phyloP scores from a whole-genome alignment of 192 early-diverging fungal genomes.

The Gaertneriomyces sp. region DNA sequence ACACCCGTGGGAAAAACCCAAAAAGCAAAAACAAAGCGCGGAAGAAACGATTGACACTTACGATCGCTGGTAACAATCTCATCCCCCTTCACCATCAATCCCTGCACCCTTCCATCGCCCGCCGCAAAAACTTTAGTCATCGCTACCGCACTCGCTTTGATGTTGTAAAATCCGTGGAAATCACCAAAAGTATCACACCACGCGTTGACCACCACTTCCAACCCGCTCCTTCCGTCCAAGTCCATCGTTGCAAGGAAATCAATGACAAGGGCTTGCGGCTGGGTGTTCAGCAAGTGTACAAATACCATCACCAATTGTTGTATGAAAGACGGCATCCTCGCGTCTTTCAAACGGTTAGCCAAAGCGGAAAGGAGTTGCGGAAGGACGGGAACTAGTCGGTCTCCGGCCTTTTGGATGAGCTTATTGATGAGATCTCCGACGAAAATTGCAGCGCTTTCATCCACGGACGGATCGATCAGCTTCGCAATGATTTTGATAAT shows the following conservation, averaged over 20 bases:
- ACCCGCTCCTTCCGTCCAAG: conserved; percentile 63
- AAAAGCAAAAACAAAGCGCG: too few relatives aligned
- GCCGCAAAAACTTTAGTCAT: conserved; percentile 63
- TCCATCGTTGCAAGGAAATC: conserved; percentile 63
- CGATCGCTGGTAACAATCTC: conserved; percentile 55
- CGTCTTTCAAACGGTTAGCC: conserved; percentile 62
- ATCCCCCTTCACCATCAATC: conserved; percentile 77
- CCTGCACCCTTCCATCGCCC: conserved; percentile 61
- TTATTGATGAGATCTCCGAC: conserved; percentile 86
- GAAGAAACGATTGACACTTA: conserved; percentile 26
- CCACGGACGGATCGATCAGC: conserved; percentile 67
- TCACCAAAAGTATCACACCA: conserved; percentile 85
- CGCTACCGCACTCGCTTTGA: conserved; percentile 79
- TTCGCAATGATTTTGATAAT: conserved; percentile 78
- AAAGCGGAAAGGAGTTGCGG: conserved; percentile 78
- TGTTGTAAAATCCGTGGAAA: conserved; percentile 76
- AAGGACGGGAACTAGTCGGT: conserved; percentile 59
- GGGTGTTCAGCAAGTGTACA: conserved; percentile 78
- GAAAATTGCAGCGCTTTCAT: conserved; percentile 80
- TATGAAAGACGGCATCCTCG: conserved; percentile 75
- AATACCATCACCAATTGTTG: conserved; percentile 82
- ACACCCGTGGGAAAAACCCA: too few relatives aligned
- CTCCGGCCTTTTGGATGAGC: conserved; percentile 77
- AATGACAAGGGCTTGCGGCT: conserved; percentile 53
- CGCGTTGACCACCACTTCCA: conserved; percentile 68